Evolutionary conservation across 257 asterid genomes (phyloP).

Genomic region (Coffea canephora): DNA sequence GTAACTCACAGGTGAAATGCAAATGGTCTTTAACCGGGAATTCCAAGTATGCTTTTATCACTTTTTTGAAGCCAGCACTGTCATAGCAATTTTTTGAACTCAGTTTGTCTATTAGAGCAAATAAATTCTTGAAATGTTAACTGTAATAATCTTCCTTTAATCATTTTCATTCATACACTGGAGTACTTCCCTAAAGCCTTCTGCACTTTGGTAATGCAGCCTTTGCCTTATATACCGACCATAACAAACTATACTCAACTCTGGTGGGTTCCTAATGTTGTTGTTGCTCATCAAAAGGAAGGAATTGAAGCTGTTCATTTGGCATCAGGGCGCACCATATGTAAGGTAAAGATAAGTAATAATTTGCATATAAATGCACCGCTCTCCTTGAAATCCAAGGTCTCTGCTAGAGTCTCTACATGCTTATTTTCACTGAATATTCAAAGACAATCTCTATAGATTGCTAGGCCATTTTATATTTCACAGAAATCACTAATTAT

Average conservation of each 20-base stretch:
- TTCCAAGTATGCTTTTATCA: background rate
- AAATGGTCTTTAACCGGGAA: background rate
- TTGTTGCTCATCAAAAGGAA: slow-evolving; percentile 93
- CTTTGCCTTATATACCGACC: slow-evolving; percentile 72
- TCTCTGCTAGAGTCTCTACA: background rate
- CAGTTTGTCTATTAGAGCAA: background rate
- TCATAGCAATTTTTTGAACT: background rate
- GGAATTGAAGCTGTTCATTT: slow-evolving; percentile 97
- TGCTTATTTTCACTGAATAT: background rate
- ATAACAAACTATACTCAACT: slow-evolving; percentile 92
- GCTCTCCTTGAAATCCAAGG: background rate
- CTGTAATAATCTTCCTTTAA: background rate
- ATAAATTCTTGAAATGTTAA: background rate
- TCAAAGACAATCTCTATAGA: background rate
- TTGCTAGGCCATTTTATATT: background rate
- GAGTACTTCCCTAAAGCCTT: slow-evolving; percentile 13
- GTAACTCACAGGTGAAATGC: background rate
- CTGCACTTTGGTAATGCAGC: slow-evolving; percentile 49
- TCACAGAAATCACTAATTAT: background rate
- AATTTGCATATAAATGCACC: background rate
- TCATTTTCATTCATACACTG: background rate
- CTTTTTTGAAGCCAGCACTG: too few species aligned
- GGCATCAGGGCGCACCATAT: slow-evolving; percentile 92
- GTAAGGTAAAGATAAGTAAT: slow-evolving; percentile 58
- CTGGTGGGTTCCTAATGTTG: slow-evolving; percentile 99